Evolutionary conservation across 306 rosid species (phyloP).

Genomic region (Aeschynomene evenia): DNA sequence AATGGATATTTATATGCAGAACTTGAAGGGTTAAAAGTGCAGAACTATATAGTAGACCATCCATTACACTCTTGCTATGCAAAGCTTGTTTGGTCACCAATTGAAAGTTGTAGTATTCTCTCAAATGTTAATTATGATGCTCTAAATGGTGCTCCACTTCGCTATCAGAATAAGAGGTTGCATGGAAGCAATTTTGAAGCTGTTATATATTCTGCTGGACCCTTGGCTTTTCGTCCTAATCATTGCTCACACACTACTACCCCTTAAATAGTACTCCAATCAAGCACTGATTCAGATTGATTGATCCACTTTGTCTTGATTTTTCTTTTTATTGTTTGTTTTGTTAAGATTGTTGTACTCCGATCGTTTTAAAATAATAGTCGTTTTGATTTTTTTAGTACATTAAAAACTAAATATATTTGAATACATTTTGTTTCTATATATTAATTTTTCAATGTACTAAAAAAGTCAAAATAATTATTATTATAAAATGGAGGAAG

Average conservation of each 20-base stretch:
- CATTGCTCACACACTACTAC: conserved; percentile 30
- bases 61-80: conserved; percentile 65
- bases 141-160: conserved; percentile 58
- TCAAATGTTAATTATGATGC: conserved; percentile 60
- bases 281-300: not conserved
- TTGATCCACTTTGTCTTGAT: not conserved
- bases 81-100: conserved; percentile 61
- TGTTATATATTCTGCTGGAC: conserved; percentile 64
- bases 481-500: too few relatives aligned
- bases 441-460: too few relatives aligned
- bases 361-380: too few relatives aligned
- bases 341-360: too few relatives aligned
- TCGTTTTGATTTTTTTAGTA: too few relatives aligned
- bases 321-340: not conserved
- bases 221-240: conserved; percentile 65
- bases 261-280: not conserved
- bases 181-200: conserved; percentile 47
- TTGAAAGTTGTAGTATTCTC: conserved; percentile 44
- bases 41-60: conserved; percentile 44
- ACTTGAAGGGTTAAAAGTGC: conserved; percentile 52
- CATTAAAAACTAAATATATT: too few relatives aligned
- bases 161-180: conserved; percentile 50
- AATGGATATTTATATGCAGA: conserved; percentile 56
- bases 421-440: too few relatives aligned
- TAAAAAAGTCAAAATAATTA: too few relatives aligned